Conservation (phyloP, 768 basidiomycete species). For the Kockovaella imperatae region DNA sequence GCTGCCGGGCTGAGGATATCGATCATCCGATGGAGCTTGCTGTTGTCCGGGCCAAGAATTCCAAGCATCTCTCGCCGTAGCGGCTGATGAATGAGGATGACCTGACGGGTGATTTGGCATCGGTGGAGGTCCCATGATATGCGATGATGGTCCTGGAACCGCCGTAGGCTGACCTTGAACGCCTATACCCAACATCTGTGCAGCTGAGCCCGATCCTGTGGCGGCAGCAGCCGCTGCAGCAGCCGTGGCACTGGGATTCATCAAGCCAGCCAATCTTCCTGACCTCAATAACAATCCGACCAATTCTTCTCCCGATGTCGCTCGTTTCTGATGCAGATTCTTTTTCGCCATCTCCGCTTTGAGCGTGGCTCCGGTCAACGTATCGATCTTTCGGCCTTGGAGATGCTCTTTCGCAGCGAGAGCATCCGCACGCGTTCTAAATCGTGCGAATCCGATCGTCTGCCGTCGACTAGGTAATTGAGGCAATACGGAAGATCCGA, state of each 20-base stretch:
- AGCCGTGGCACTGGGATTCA: conserved; percentile 5
- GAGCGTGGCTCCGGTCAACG: conserved; percentile 81
- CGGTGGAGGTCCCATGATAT: no score
- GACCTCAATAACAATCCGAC: conserved; percentile 31
- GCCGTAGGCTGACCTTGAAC: no score
- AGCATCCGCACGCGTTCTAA: conserved; percentile 77
- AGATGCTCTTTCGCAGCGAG: conserved; percentile 76
- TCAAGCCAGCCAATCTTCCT: conserved; percentile 26
- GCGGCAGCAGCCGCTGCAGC: background rate
- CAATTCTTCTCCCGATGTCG: conserved; percentile 56
- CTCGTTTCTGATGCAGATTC: conserved; percentile 91
- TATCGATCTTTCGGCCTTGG: conserved; percentile 82
- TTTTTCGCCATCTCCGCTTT: conserved; percentile 99
- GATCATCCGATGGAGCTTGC: background rate
- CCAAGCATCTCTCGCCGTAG: conserved; percentile 23
- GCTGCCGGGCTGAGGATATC: background rate
- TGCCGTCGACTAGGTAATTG: conserved; percentile 67
- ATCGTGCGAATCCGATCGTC: conserved; percentile 97
- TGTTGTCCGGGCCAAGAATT: conserved; percentile 17
- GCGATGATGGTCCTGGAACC: background rate
- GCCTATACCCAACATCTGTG: no score
- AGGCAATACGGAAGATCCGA: conserved; percentile 5
- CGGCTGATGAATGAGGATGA: background rate
- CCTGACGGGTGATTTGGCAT: no score
- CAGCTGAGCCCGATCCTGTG: no score